A percentile compares a stretch with the other conserved stretches of the same genome.
Evolutionary conservation across 2,329 filamentous ascomycete genomes (phyloP).

Genomic region (Aureobasidium sp.): DNA sequence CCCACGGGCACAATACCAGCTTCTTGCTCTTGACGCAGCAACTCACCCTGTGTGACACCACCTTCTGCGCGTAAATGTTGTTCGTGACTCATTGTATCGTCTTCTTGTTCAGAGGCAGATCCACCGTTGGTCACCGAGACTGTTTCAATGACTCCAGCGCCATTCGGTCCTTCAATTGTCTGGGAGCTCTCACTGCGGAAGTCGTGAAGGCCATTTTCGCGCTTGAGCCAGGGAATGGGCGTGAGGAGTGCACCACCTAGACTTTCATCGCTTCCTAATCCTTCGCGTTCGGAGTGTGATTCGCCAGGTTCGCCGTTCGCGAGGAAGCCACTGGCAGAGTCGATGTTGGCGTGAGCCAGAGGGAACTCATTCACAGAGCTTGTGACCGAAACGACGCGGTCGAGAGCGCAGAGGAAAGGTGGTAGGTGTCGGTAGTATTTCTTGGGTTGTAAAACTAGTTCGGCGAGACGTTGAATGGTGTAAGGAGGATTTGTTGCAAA

Average conservation of each 20-base stretch:
- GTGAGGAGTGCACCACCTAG: constrained; percentile 86
- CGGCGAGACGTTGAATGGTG: constrained; percentile 84
- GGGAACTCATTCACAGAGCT: constrained; percentile 76
- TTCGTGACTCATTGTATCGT: constrained; percentile 8
- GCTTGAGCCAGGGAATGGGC: constrained; percentile 78
- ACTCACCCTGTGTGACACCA: constrained; percentile 73
- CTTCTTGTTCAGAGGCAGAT: constrained; percentile 22
- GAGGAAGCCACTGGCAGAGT: constrained; percentile 37
- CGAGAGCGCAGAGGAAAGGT: constrained; percentile 81
- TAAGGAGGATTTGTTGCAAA: constrained; percentile 77
- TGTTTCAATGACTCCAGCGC: constrained; percentile 71
- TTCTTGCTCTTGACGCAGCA: constrained; percentile 79
- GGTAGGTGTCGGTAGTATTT: constrained; percentile 75
- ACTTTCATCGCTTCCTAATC: constrained; percentile 75
- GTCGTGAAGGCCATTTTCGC: constrained; percentile 36
- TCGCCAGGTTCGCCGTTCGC: constrained; percentile 52
- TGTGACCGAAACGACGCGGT: constrained; percentile 84
- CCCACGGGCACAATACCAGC: constrained; percentile 68
- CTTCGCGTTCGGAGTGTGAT: constrained; percentile 47
- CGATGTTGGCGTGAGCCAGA: constrained; percentile 53
- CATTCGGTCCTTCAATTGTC: constrained; percentile 75
- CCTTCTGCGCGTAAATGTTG: constrained; percentile 34
- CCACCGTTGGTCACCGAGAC: constrained; percentile 68
- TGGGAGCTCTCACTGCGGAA: constrained; percentile 68
- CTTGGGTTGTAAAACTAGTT: constrained; percentile 71